A percentile compares a stretch with the other conserved stretches of the same genome.
These are phyloP conservation scores for Claviceps capensis DNA, from an alignment of 2,329 filamentous ascomycete genomes.

Conservation along the genomic window DNA sequence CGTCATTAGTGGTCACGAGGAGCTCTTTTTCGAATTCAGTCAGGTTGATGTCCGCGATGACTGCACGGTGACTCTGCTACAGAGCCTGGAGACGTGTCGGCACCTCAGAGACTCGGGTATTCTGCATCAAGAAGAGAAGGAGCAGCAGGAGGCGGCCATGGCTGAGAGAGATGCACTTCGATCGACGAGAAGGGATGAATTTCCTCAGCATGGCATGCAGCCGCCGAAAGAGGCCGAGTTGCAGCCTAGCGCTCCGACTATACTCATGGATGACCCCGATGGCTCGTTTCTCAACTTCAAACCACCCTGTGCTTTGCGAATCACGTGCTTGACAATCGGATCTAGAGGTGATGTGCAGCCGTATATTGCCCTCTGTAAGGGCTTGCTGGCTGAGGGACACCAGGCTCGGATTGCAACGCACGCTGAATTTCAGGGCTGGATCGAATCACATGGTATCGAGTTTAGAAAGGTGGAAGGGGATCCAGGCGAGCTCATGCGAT, in stretches of 20 bases:
- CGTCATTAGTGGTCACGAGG: slow-evolving; percentile 88
- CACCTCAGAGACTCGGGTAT: slow-evolving; percentile 57
- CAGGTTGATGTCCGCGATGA: slow-evolving; percentile 71
- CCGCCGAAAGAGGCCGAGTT: slow-evolving; percentile 32
- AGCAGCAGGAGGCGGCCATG: slow-evolving; percentile 59
- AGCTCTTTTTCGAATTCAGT: slow-evolving; percentile 90
- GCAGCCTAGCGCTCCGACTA: slow-evolving; percentile 50
- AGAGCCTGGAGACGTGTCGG: slow-evolving; percentile 58
- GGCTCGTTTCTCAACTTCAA: slow-evolving; percentile 88
- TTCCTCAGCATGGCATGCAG: slow-evolving; percentile 35
- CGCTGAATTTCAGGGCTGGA: slow-evolving; percentile 76
- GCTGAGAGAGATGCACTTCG: slow-evolving; percentile 72
- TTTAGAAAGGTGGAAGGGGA: slow-evolving; percentile 83
- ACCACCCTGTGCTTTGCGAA: slow-evolving; percentile 60
- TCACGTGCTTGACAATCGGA: slow-evolving; percentile 92
- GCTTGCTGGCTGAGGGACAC: slow-evolving; percentile 77
- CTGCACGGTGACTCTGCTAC: slow-evolving; percentile 69
- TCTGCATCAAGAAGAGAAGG: slow-evolving; percentile 53
- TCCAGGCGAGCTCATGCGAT: slow-evolving; percentile 83
- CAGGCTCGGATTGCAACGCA: slow-evolving; percentile 81
- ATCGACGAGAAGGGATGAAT: slow-evolving; percentile 49
- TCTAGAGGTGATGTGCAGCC: slow-evolving; percentile 94
- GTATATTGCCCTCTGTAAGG: slow-evolving; percentile 92
- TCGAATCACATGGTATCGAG: slow-evolving; percentile 85
- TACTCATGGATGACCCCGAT: slow-evolving; percentile 79